These are phyloP conservation scores for Candida palmyrensis DNA, from an alignment of 805 yeast species.

Conservation along the genomic window DNA sequence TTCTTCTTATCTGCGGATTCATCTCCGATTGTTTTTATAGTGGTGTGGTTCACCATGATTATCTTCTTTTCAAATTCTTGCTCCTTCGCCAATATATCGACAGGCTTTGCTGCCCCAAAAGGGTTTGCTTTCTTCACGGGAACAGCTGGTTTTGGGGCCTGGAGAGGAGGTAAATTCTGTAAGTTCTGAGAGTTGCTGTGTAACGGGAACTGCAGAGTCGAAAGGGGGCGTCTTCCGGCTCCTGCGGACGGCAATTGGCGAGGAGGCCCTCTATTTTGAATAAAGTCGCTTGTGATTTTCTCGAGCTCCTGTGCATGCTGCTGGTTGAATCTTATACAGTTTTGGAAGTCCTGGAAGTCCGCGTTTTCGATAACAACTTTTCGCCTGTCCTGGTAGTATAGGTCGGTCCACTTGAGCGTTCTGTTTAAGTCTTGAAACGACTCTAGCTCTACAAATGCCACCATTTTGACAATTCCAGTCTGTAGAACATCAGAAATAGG, in stretches of 20 bases:
- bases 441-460: constrained; percentile 59
- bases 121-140: constrained; percentile 53
- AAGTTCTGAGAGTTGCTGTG: background rate
- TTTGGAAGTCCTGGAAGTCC: constrained; percentile 35
- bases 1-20: background rate
- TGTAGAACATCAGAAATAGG: constrained; percentile 34
- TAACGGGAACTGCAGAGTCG: background rate
- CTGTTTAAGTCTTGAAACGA: constrained; percentile 48
- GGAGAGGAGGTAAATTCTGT: constrained; percentile 1
- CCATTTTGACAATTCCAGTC: constrained; percentile 40
- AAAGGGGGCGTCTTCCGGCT: constrained; percentile 1
- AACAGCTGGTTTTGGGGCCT: constrained; percentile 11
- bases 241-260: background rate
- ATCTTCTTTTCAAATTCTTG: constrained; percentile 51
- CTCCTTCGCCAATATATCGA: constrained; percentile 64
- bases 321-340: constrained; percentile 34
- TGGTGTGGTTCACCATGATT: constrained; percentile 26
- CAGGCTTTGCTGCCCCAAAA: constrained; percentile 83
- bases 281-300: constrained; percentile 24
- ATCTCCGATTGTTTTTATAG: constrained; percentile 23
- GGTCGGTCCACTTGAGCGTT: constrained; percentile 59
- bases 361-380: constrained; percentile 36
- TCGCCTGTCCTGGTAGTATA: constrained; percentile 41
- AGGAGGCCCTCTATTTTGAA: background rate
- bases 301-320: constrained; percentile 26